Base-by-base conservation (phyloP, 2,329 filamentous ascomycete species). In the Penicillium sp. region DNA sequence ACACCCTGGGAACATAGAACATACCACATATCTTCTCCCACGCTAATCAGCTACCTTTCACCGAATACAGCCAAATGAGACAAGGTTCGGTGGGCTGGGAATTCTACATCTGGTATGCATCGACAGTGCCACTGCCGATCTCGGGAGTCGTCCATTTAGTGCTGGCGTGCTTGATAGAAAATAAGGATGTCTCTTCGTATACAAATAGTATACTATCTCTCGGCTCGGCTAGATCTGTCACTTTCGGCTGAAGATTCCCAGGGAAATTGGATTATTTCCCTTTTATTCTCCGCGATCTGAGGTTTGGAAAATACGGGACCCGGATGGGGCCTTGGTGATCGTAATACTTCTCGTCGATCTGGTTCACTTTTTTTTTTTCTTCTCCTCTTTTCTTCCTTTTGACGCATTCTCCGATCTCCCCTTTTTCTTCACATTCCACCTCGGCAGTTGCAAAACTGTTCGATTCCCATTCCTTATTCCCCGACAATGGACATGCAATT, bases 81-180 rank as follows among this genome's bases (percentile, higher is more conserved):
- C 44, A 62, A 62, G 54, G 58, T 59, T 61, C 55, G 39, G 58
- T 58, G 58, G 58, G 53, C 54, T 52, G 40, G 46, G 38, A 40
- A 40, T 40, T 40, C 38, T 21, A 21, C 38, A 59, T 59, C 56
- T 53, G 46, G 58, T 61, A 59, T 58, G 50, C 52, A 60, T 62
- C 58, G 52, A 64, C 67, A 65, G 60, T 62, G 57, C 61, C 57
- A 62, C 60, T 58, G 67, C 63, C 65, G 67, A 70, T 68, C 68
- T 65, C 61, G 62, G 66, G 62, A 45, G n/a, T 27, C 24, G 3
- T 27, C 5, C 18, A 18, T 18, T 18, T 18, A 18, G 18, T 18
- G 18, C 18, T 18, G 18, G 18, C 18, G 18, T 18, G 18, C 18
- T 18, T 18, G 18, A 18, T 18, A 18, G 18, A 18, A 18, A 18